Base-by-base conservation (phyloP, 306 rosid species). In the Pyrus communis region DNA sequence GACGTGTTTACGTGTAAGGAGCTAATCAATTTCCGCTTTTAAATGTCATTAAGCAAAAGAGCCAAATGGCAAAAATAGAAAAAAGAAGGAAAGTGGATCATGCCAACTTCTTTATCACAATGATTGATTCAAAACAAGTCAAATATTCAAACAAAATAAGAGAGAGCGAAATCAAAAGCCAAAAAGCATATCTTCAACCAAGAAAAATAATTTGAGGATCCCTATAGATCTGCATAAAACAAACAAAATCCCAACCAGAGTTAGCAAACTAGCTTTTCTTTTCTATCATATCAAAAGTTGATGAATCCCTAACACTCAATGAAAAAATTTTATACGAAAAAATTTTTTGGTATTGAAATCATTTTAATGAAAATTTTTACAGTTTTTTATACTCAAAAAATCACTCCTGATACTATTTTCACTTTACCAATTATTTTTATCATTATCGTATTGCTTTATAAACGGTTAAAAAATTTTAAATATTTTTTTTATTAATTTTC, bases 131-230 rank as follows among this genome's bases (percentile, higher is more conserved):
- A 55, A 4, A 67, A 21, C 66, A 52, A 51, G 52, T 25, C 22
- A 38, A 17, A 17, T 4, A 35, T 7, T 17, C 59, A 63, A 33
- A 11, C 51, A 55, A 13, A 65, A 49, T 2, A 49, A 4, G 30
- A 51, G 82, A 38, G 51, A 54, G 17, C 23, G 73, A 35, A 66
- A 75, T 75, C 54, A 66, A 75, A 66, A 38, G 79, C 79, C 35
- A 33, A 21, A 78, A 52, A 61, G 76, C 13, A 17, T 58, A 25
- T 59, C 11, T 55, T n/a, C 40, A 70, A 78, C 30, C 33, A 60
- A 30, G 46, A 28, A n/a, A 59, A 11, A 22, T 59, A 4, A 46
- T 58, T 68, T 64, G 61, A 79, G 25, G 21, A 18, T 60, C 22
- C 21, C 17, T 2, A 7, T 4, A 22, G 35, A 35, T 49, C 42